Conservation (phyloP, 345 rosid genomes). For the Geranium brycei region DNA sequence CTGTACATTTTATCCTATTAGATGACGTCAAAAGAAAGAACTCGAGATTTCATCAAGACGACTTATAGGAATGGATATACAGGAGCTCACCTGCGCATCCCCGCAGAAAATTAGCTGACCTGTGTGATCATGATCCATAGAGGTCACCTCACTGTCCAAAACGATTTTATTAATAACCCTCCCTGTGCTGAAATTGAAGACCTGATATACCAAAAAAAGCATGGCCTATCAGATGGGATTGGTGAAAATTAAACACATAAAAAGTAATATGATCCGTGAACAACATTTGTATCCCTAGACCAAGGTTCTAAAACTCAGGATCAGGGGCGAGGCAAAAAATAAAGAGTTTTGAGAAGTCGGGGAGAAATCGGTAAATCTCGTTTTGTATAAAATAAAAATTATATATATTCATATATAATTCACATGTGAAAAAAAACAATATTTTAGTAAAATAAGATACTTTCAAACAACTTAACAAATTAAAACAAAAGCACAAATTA, state of each 20-base stretch:
- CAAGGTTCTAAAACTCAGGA: too few species aligned
- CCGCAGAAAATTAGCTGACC: conserved; percentile 93
- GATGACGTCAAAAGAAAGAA: neutral
- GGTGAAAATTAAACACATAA: neutral
- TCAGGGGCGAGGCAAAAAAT: too few species aligned
- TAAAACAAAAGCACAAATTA: too few species aligned
- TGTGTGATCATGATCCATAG: conserved; percentile 99
- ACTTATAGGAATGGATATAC: conserved; percentile 1
- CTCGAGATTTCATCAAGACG: neutral
- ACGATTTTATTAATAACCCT: conserved; percentile 48
- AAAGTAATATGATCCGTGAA: neutral
- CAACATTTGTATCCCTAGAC: neutral
- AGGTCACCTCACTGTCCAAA: conserved; percentile 54
- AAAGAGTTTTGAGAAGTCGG: too few species aligned
- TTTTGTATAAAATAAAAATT: too few species aligned
- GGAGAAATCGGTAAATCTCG: too few species aligned
- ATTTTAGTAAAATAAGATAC: too few species aligned
- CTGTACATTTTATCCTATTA: conserved; percentile 26
- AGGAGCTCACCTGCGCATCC: conserved; percentile 54
- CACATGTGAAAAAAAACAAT: too few species aligned
- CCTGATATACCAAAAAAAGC: conserved; percentile 31
- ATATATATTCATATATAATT: too few species aligned
- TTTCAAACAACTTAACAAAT: too few species aligned
- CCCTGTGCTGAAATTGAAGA: conserved; percentile 97
- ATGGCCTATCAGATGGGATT: too few species aligned